phyloP scores from a whole-genome alignment of 129 eudicot genomes.

The Lactuca sativa region DNA sequence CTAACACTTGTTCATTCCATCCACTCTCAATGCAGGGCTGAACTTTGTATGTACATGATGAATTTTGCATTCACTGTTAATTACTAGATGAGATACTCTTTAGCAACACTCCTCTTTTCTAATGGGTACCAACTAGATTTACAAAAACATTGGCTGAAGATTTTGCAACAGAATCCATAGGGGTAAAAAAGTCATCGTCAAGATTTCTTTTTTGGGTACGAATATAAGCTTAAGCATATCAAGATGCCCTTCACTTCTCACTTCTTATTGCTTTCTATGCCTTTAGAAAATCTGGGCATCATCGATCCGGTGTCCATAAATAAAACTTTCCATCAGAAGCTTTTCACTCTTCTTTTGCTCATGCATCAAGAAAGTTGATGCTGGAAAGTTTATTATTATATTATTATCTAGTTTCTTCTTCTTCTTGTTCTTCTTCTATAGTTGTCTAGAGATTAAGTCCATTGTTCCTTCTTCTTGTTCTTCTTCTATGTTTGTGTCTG shows the following conservation, averaged over 20 bases:
- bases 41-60: slow-evolving; percentile 46
- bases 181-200: slow-evolving; percentile 31
- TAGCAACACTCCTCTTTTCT: slow-evolving; percentile 31
- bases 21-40: slow-evolving; percentile 43
- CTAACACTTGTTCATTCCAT: slow-evolving; percentile 13
- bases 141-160: slow-evolving; percentile 37
- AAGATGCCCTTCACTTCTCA: slow-evolving; percentile 52
- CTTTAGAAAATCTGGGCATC: slow-evolving; percentile 23
- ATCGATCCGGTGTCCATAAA: slow-evolving; percentile 40
- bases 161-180: slow-evolving; percentile 34
- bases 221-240: slow-evolving; percentile 13
- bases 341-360: slow-evolving; percentile 32
- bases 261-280: slow-evolving; percentile 27
- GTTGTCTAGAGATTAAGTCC: slow-evolving; percentile 38
- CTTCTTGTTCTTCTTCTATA: slow-evolving; percentile 18
- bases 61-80: slow-evolving; percentile 33
- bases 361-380: slow-evolving; percentile 42
- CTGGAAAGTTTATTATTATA: slow-evolving; percentile 46
- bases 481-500: slow-evolving; percentile 31
- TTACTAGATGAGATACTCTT: slow-evolving; percentile 38
- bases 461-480: slow-evolving; percentile 23
- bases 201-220: slow-evolving; percentile 33
- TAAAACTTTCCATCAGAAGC: slow-evolving; percentile 53
- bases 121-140: slow-evolving; percentile 45
- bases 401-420: slow-evolving; percentile 35